Evolutionary conservation across 2,329 filamentous ascomycete species (phyloP), one percentile per base, ranked within the genome.

Genomic region (Xylariaceae sp.): DNA sequence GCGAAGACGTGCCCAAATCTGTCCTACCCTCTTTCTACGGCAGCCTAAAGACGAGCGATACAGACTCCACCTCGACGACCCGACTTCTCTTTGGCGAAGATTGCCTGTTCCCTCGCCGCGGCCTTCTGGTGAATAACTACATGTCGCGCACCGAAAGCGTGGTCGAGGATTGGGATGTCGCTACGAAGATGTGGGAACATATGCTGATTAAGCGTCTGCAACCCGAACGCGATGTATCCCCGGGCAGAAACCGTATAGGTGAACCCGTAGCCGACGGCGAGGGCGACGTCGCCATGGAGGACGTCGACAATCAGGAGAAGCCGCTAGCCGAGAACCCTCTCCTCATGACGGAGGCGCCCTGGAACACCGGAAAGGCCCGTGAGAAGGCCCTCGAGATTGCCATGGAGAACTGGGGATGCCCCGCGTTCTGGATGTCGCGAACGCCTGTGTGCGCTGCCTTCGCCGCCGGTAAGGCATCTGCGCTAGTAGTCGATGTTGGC

Each of bases 91-190:
- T 92, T 66, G 94, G 94, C 73, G 95, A 99, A 70, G 92, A 96
- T 71, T 85, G 87, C 61, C 86, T 96, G 67, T 84, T 89, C 43
- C 88, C 92, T 13, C 82, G 86, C 59, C 78, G 81, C 50, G 81
- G 86, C 56, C 80, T 95, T 62, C 88, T 96, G 63, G 86, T 97
- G 60, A 85, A 87, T 72, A 97, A 96, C 73, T 94, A 95, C 61
- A 95, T 96, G 83, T 86, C 85, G 66, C 81, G 83, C 65, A 61
- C 41, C 56, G 92, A 96, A 65, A 90, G 89, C 66, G 82, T 92
- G 47, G 94, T 99, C 45, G 89, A 96, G 71, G 92, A 99, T 71
- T 99, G 94, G 94, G 94, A 99, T 61, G 85, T 86, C 46, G 92
- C 92, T 26, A 81, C 88, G 56, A 87, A 87, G 70, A 75, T 97